A percentile compares a stretch with the other conserved stretches of the same genome.
Evolutionary conservation across 108 stramenopile species (phyloP).

Genomic region (Nannochloropsis oceanica): DNA sequence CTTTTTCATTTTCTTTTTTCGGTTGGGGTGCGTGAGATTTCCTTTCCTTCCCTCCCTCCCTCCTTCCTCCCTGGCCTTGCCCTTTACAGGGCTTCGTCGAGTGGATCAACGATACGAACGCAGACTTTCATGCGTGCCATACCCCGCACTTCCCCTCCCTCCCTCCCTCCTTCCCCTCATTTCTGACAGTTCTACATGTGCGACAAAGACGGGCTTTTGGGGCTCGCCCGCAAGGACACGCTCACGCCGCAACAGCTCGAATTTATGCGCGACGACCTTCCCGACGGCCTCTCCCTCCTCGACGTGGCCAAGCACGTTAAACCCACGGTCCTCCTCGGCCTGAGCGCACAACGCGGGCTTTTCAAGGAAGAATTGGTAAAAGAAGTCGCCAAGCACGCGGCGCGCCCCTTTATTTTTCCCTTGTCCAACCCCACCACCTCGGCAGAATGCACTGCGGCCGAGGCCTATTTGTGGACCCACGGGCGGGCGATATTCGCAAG

Average conservation of each 20-base stretch:
- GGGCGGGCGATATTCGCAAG: conserved; percentile 76
- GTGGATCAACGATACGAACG: too few species aligned
- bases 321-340: background rate
- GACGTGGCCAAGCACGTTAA: background rate
- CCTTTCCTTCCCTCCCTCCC: too few species aligned
- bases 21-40: too few species aligned
- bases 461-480: conserved; percentile 92
- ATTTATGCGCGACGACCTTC: background rate
- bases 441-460: conserved; percentile 88
- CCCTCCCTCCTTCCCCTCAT: background rate
- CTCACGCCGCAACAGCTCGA: background rate
- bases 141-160: too few species aligned
- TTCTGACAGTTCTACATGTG: background rate
- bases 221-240: background rate
- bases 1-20: too few species aligned
- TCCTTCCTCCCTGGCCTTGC: too few species aligned
- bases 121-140: too few species aligned
- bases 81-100: too few species aligned
- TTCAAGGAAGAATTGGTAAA: background rate
- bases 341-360: background rate
- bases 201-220: background rate
- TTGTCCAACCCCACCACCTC: conserved; percentile 87
- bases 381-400: conserved; percentile 54
- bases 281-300: conserved; percentile 3
- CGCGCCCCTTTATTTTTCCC: conserved; percentile 83